phyloP scores from a whole-genome alignment of 179 eudicot genomes.

The Heliamphora pulchella region DNA sequence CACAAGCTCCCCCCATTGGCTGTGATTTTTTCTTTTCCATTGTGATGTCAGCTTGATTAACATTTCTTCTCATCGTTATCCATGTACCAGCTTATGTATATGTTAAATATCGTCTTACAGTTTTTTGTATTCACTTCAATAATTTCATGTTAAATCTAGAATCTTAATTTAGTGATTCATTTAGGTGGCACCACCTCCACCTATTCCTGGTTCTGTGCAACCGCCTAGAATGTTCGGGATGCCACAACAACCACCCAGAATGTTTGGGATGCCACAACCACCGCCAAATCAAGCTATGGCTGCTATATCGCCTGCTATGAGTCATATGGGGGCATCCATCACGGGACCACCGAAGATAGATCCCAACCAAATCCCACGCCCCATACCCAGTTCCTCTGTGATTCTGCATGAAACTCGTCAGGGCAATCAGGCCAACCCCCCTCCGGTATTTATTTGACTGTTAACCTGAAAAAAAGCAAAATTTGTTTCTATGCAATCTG shows the following conservation, averaged over 20 bases:
- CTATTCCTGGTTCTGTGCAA: conserved; percentile 49
- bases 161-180: conserved; percentile 19
- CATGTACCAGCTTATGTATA: conserved; percentile 4
- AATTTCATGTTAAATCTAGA: conserved; percentile 7
- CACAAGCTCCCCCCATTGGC: too few species aligned
- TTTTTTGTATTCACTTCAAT: not conserved
- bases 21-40: not conserved
- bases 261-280: conserved; percentile 74
- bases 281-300: conserved; percentile 56
- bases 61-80: not conserved
- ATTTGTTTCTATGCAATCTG: not conserved
- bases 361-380: conserved; percentile 87
- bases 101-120: not conserved
- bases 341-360: conserved; percentile 69
- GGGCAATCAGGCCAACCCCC: conserved; percentile 84
- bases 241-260: conserved; percentile 15
- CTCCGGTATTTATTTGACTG: conserved; percentile 58
- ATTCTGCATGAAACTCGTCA: conserved; percentile 80
- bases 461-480: conserved; percentile 1
- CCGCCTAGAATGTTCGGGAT: conserved; percentile 25
- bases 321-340: conserved; percentile 48
- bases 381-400: conserved; percentile 50
- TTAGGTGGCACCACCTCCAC: conserved; percentile 50
- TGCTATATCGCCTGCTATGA: conserved; percentile 45
- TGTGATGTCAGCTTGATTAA: not conserved